Base-by-base conservation (phyloP, 331 rosid species). In the Malus hybrid region DNA sequence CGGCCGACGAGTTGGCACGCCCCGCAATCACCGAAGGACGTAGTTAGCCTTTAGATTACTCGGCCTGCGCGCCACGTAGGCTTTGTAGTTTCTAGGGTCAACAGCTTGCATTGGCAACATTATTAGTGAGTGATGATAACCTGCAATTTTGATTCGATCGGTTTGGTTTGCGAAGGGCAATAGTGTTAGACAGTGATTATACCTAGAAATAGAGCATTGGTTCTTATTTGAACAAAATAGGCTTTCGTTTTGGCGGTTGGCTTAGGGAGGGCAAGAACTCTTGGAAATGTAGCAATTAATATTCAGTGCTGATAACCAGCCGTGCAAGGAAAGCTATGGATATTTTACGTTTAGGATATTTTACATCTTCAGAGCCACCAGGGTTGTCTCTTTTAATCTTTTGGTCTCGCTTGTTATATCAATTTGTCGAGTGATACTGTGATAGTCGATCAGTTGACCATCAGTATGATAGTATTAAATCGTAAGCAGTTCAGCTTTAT, bases 31-130 rank as follows among this genome's bases (percentile, higher is more conserved):
- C n/a, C n/a, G n/a, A n/a, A n/a, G n/a, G n/a, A n/a, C n/a, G n/a
- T n/a, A n/a, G n/a, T n/a, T n/a, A n/a, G n/a, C n/a, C n/a, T n/a
- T n/a, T n/a, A n/a, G n/a, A n/a, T n/a, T n/a, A n/a, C n/a, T n/a
- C n/a, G n/a, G n/a, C n/a, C n/a, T n/a, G n/a, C n/a, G n/a, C n/a
- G n/a, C n/a, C n/a, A n/a, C n/a, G n/a, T n/a, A n/a, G n/a, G n/a
- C n/a, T n/a, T n/a, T n/a, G n/a, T n/a, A n/a, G n/a, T n/a, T n/a
- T n/a, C n/a, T n/a, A n/a, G n/a, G n/a, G n/a, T n/a, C n/a, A n/a
- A n/a, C n/a, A n/a, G 57, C 13, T 77, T 46, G 60, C 32, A 76
- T 69, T 39, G 78, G 52, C 22, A 69, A 52, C 54, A 28, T 71
- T 65, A 4, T 77, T 59, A 61, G 44, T 22, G 60, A 46, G 68